Evolutionary conservation across 1,284 basidiomycete genomes (phyloP).

Genomic region (Tausonia pullulans): DNA sequence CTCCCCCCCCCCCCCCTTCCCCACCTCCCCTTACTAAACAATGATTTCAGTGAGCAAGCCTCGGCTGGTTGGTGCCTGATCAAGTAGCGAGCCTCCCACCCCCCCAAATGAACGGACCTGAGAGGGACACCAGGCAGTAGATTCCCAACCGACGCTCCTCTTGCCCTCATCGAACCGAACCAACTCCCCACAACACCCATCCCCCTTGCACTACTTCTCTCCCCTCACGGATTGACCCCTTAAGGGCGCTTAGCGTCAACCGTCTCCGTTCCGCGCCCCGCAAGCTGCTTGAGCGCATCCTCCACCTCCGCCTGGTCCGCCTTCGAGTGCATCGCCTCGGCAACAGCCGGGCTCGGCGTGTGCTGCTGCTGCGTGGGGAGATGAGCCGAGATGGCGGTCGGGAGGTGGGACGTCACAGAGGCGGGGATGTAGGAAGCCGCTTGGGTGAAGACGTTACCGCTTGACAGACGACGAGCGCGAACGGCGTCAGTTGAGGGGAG

Average conservation of each 20-base stretch:
- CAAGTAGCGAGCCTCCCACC: too few relatives aligned
- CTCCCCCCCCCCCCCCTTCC: too few relatives aligned
- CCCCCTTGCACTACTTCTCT: too few relatives aligned
- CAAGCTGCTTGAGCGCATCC: constrained; percentile 5
- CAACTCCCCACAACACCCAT: too few relatives aligned
- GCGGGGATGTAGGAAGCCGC: constrained; percentile 1
- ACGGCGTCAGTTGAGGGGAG: neutral
- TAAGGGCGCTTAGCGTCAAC: constrained; percentile 6
- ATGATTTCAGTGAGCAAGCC: too few relatives aligned
- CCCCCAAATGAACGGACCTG: too few relatives aligned
- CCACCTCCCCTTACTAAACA: too few relatives aligned
- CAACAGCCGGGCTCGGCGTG: neutral
- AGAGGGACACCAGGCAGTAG: too few relatives aligned
- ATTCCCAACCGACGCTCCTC: too few relatives aligned
- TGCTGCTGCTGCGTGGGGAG: neutral
- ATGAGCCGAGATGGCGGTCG: neutral
- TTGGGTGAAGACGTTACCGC: constrained; percentile 3
- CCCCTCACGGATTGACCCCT: neutral
- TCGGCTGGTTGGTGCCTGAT: too few relatives aligned
- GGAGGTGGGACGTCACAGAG: constrained; percentile 11
- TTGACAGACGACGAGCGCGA: neutral
- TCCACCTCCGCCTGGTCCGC: constrained; percentile 5
- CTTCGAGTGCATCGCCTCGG: neutral
- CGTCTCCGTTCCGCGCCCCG: neutral
- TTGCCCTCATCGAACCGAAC: too few relatives aligned